A percentile compares a stretch with the other conserved stretches of the same genome.
phyloP scores from a whole-genome alignment of 2,329 filamentous ascomycete genomes.

The Penicillium paneum region DNA sequence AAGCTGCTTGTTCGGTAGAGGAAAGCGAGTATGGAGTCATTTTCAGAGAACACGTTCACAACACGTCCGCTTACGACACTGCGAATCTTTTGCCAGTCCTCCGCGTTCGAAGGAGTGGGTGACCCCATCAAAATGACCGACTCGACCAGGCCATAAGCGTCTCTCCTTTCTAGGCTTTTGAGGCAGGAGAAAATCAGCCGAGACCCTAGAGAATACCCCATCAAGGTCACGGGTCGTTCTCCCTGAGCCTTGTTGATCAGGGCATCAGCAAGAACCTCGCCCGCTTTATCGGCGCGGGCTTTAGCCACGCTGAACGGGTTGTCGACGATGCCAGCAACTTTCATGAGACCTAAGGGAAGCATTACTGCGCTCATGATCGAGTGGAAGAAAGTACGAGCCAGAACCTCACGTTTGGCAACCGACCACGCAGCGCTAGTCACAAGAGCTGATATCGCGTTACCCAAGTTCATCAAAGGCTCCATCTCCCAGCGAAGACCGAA shows the following conservation, averaged over 20 bases:
- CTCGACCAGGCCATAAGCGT: conserved; percentile 80
- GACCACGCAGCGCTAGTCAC: conserved; percentile 77
- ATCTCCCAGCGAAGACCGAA: conserved; percentile 85
- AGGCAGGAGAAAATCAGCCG: conserved; percentile 80
- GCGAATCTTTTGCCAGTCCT: conserved; percentile 73
- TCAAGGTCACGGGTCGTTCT: conserved; percentile 72
- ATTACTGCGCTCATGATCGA: conserved; percentile 63
- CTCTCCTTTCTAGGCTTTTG: conserved; percentile 69
- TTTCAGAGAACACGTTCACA: conserved; percentile 83
- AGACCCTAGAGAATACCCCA: conserved; percentile 80
- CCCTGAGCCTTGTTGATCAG: conserved; percentile 79
- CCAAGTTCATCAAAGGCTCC: conserved; percentile 71
- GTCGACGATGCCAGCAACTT: conserved; percentile 67
- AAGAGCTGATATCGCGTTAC: conserved; percentile 71
- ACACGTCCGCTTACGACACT: conserved; percentile 76
- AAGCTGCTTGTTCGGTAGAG: conserved; percentile 81
- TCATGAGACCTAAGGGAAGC: conserved; percentile 66
- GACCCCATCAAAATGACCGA: conserved; percentile 79
- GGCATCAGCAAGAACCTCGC: conserved; percentile 74
- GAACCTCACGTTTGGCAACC: conserved; percentile 68
- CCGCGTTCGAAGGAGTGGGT: conserved; percentile 67
- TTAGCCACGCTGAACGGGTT: conserved; percentile 79
- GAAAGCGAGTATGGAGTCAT: conserved; percentile 84
- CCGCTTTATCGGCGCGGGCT: conserved; percentile 75
- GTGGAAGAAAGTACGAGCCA: conserved; percentile 68